A percentile compares a stretch with the other conserved stretches of the same genome.
phyloP scores from a whole-genome alignment of 306 rosid species.

The Corylus americana region DNA sequence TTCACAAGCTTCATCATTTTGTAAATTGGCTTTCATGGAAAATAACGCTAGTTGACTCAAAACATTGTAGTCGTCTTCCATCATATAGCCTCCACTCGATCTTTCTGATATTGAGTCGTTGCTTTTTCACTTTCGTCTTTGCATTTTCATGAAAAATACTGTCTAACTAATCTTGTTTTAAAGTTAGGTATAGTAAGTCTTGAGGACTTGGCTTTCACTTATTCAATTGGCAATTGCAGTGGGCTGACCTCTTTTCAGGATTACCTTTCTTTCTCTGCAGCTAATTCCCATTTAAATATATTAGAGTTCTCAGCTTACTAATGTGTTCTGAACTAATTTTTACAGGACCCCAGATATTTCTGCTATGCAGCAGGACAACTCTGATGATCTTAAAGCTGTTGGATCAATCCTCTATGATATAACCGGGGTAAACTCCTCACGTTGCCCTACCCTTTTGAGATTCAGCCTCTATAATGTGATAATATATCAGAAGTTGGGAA shows the following conservation, averaged over 20 bases:
- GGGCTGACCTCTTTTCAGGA: neutral
- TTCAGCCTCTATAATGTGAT: conserved; percentile 2
- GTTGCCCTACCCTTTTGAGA: neutral
- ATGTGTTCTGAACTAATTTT: conserved; percentile 13
- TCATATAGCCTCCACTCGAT: neutral
- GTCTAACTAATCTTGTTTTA: neutral
- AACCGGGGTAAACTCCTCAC: conserved; percentile 58
- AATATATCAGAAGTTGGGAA: neutral
- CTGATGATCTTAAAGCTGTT: conserved; percentile 68
- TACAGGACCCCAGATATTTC: conserved; percentile 80
- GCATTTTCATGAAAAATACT: neutral
- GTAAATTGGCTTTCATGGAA: neutral
- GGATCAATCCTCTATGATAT: conserved; percentile 66
- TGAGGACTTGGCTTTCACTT: neutral
- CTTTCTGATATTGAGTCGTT: neutral
- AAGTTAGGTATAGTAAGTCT: neutral
- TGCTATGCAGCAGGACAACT: conserved; percentile 78
- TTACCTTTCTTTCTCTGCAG: neutral
- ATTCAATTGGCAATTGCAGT: neutral
- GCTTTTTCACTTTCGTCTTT: neutral
- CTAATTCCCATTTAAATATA: conserved; percentile 3
- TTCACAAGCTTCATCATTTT: neutral
- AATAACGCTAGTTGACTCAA: neutral
- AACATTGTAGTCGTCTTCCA: neutral
- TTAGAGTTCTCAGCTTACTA: conserved; percentile 5